These are phyloP conservation scores for Wickerhamomyces subpelliculosus DNA, from an alignment of 805 yeast genomes.

Conservation along the genomic window DNA sequence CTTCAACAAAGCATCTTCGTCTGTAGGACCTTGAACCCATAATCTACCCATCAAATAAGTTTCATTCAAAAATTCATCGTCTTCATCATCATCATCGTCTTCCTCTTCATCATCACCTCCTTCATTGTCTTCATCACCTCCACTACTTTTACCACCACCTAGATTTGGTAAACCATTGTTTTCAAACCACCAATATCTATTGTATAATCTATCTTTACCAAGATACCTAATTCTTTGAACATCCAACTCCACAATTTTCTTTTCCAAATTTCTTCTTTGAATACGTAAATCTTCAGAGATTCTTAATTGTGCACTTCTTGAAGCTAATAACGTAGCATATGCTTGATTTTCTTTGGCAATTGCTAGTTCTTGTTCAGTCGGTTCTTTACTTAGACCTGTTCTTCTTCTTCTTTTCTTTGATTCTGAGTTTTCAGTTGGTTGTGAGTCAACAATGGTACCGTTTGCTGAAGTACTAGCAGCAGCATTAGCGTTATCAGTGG, in stretches of 20 bases:
- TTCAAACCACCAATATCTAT: conserved; percentile 96
- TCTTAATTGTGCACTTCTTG: conserved; percentile 32
- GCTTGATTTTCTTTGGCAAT: conserved; percentile 33
- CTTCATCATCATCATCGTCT: conserved; percentile 33
- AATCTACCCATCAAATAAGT: conserved; percentile 74
- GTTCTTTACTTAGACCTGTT: conserved; percentile 26
- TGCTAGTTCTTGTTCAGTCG: conserved; percentile 32
- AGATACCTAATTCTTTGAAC: conserved; percentile 67
- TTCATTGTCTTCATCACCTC: conserved; percentile 23
- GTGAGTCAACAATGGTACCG: background rate
- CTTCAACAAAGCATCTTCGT: conserved; percentile 31
- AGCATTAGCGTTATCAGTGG: conserved; percentile 13
- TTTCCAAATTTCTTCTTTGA: conserved; percentile 50
- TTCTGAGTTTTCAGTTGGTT: conserved; percentile 9
- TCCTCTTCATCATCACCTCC: conserved; percentile 38
- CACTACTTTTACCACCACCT: conserved; percentile 28
- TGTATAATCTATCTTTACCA: conserved; percentile 79
- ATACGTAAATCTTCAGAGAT: conserved; percentile 38
- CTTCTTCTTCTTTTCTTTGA: conserved; percentile 24
- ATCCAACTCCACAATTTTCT: conserved; percentile 59
- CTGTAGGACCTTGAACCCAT: conserved; percentile 86
- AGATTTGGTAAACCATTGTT: conserved; percentile 67
- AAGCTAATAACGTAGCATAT: conserved; percentile 36
- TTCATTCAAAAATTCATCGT: conserved; percentile 41
- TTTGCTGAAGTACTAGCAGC: background rate